Conservation (phyloP, 1,139 yeast genomes). For the Geotrichum cucujoidarum region DNA sequence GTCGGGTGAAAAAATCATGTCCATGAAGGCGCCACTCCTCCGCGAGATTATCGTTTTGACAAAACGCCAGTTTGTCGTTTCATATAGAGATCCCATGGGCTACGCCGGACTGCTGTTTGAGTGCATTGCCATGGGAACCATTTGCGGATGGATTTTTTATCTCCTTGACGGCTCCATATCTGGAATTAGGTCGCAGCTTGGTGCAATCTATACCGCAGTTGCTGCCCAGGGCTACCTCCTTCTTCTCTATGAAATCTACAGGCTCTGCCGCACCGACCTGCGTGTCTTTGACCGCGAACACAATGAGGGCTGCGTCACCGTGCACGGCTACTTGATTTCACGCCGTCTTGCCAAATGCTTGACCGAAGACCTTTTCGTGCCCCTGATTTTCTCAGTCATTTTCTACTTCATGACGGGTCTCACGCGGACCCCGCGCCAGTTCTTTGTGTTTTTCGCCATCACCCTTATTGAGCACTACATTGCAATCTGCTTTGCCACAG, state of each 20-base stretch:
- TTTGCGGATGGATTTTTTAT: slow-evolving; percentile 73
- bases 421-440: slow-evolving; percentile 44
- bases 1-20: background rate
- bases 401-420: slow-evolving; percentile 80
- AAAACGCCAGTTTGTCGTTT: slow-evolving; percentile 50
- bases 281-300: slow-evolving; percentile 68
- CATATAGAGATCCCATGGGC: slow-evolving; percentile 57
- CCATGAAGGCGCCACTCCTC: slow-evolving; percentile 36
- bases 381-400: slow-evolving; percentile 52
- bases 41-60: slow-evolving; percentile 55
- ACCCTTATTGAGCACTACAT: slow-evolving; percentile 52
- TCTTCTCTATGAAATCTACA: slow-evolving; percentile 64
- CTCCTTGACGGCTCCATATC: slow-evolving; percentile 57
- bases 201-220: slow-evolving; percentile 58
- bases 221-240: slow-evolving; percentile 68
- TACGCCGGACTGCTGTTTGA: slow-evolving; percentile 52
- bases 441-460: slow-evolving; percentile 60
- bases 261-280: slow-evolving; percentile 67
- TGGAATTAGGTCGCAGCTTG: slow-evolving; percentile 63
- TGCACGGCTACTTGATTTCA: slow-evolving; percentile 62
- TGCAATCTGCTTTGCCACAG: slow-evolving; percentile 53
- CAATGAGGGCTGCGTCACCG: slow-evolving; percentile 62
- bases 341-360: slow-evolving; percentile 62
- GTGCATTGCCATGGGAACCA: slow-evolving; percentile 51
- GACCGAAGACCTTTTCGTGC: slow-evolving; percentile 65